Conservation (phyloP, 495 filamentous ascomycete species). For the Parachaetomium inaequale region DNA sequence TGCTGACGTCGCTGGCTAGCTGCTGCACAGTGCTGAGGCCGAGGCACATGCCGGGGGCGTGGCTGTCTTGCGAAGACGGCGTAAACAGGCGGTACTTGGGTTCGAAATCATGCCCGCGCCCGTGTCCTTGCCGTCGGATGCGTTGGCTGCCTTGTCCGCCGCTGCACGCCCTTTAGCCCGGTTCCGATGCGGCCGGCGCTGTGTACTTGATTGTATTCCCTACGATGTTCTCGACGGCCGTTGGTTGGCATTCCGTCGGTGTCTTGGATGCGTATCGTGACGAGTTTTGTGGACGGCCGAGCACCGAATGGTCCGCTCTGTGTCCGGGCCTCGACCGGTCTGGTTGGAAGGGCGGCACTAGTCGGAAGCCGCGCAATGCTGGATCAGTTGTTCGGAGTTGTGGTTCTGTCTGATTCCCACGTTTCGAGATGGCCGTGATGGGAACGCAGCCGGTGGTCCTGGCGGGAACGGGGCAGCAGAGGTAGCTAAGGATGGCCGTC, state of each 20-base stretch:
- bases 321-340: constrained; percentile 15
- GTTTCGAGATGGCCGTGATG: constrained; percentile 47
- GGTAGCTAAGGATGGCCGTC: constrained; percentile 14
- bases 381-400: constrained; percentile 40
- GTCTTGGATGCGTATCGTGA: constrained; percentile 37
- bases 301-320: no score
- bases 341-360: constrained; percentile 33
- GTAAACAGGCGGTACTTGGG: constrained; percentile 62
- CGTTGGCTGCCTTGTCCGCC: constrained; percentile 6
- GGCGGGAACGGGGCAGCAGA: constrained; percentile 29
- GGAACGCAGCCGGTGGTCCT: constrained; percentile 8
- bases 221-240: constrained; percentile 74
- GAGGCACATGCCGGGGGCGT: constrained; percentile 64
- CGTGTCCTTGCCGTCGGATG: constrained; percentile 45
- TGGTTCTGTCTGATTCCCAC: constrained; percentile 32
- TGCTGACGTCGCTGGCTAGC: constrained; percentile 57
- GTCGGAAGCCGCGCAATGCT: constrained; percentile 38
- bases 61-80: constrained; percentile 65
- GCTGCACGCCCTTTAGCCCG: constrained; percentile 40
- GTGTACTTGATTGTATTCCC: constrained; percentile 82
- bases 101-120: constrained; percentile 66
- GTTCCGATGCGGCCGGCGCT: constrained; percentile 62
- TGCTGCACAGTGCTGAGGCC: constrained; percentile 68
- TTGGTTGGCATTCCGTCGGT: constrained; percentile 37
- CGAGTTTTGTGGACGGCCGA: no score